Evolutionary conservation across 169 alveolate species (phyloP), one percentile per base, ranked within the genome.

Genomic region (Neospora caninum): DNA sequence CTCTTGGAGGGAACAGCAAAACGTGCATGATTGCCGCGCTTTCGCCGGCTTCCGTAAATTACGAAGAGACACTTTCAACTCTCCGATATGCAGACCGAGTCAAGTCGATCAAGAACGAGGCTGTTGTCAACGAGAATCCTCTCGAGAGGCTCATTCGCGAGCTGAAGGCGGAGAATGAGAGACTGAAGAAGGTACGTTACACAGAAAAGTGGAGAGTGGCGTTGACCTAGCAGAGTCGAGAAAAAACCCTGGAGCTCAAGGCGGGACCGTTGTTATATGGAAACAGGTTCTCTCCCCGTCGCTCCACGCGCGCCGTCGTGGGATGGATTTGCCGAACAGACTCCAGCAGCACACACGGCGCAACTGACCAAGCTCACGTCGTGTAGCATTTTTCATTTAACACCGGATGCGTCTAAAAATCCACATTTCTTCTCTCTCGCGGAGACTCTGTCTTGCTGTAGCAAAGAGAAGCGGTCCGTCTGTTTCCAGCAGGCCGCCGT

Each of bases 1-100:
- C 99, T 34, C 95, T 98, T 39, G 99, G 99, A 84, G 99, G 99
- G 34, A 97, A 97, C 94, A 95, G 98, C 73, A 98, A 98, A 95
- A 97, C 99, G 39, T 95, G 97, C 38, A 98, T 98, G 96, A 96
- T 98, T 54, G 98, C 98, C 88, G 98, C 98, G n/a, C 94, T 98
- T 39, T 94, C 98, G 43, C 99, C 99, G 22, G 98, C 99, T 25
- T 94, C 95, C 29, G 97, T 97, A 31, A 97, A 98, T 83, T 98
- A 96, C 93, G 98, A 97, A 82, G 99, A 98, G 94, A 98, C 99
- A 45, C 95, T 98, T 42, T 86, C 97, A 45, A 98, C 99, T 10
- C 96, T 98, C 39, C 96, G 97, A 42, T 98, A 97, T 94, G 99
- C 99, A n/a, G 95, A 87, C 93, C 91, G 98, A 94, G 99, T 99